These are phyloP conservation scores for Lagerstroemia speciosa DNA, from an alignment of 345 rosid species.

Conservation along the genomic window DNA sequence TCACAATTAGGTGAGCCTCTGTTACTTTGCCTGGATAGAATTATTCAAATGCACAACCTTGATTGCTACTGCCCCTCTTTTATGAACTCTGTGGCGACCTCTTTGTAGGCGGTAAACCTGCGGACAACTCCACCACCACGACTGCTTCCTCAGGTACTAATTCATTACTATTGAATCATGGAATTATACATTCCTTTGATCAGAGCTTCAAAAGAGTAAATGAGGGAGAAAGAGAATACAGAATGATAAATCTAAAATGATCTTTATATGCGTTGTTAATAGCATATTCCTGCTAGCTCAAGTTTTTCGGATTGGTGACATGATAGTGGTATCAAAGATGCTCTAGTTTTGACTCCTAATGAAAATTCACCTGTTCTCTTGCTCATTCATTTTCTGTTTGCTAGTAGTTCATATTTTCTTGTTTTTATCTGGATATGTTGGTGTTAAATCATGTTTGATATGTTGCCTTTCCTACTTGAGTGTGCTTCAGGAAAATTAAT, in stretches of 20 bases:
- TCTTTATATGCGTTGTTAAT: too few relatives aligned
- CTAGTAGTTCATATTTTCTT: too few relatives aligned
- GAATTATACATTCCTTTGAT: background rate
- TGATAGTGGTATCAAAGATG: too few relatives aligned
- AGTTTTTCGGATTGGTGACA: too few relatives aligned
- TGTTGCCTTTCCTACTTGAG: too few relatives aligned
- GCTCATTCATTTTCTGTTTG: too few relatives aligned
- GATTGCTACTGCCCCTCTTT: background rate
- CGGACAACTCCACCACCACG: constrained; percentile 49
- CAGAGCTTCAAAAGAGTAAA: background rate
- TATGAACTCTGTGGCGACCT: background rate
- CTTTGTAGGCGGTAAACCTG: constrained; percentile 72
- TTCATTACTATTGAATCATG: background rate
- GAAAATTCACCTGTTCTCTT: too few relatives aligned
- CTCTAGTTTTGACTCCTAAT: too few relatives aligned
- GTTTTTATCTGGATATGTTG: too few relatives aligned
- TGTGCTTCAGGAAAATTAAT: constrained; percentile 8
- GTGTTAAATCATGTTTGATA: too few relatives aligned
- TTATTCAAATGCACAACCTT: background rate
- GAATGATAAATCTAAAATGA: background rate
- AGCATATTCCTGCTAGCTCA: too few relatives aligned
- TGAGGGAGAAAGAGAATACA: background rate
- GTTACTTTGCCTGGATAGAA: background rate
- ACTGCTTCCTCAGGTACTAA: constrained; percentile 51
- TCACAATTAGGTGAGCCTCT: too few relatives aligned